Conservation (phyloP, 306 rosid genomes). For the Citrullus amarus region DNA sequence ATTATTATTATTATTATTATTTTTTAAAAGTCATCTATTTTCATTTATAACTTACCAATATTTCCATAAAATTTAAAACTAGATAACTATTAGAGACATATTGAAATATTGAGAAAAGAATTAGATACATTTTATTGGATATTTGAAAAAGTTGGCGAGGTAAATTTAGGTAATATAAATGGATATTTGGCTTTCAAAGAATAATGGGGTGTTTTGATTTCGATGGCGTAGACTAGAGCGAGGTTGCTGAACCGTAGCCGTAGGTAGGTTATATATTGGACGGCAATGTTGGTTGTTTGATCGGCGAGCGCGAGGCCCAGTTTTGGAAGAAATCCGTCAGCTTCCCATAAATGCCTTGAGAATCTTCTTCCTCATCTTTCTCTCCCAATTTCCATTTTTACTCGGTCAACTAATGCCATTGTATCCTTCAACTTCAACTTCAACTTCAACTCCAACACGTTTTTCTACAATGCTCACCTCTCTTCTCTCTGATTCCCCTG, state of each 20-base stretch:
- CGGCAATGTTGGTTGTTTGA: not conserved
- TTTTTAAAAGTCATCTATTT: too few relatives aligned
- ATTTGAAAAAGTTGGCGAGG: too few relatives aligned
- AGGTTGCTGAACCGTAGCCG: too few relatives aligned
- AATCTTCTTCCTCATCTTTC: not conserved
- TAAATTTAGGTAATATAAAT: too few relatives aligned
- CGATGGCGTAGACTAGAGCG: not conserved
- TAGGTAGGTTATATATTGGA: not conserved
- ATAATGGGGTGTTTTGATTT: too few relatives aligned
- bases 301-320: not conserved
- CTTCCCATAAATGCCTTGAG: not conserved
- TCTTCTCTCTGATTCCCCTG: not conserved
- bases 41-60: too few relatives aligned
- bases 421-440: not conserved
- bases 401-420: not conserved
- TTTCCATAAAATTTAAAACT: too few relatives aligned
- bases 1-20: too few relatives aligned
- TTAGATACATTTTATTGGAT: too few relatives aligned
- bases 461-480: not conserved
- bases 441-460: not conserved
- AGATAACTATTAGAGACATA: too few relatives aligned
- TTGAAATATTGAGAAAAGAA: too few relatives aligned
- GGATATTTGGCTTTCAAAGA: too few relatives aligned
- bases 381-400: not conserved
- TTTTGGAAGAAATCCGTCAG: not conserved